Evolutionary conservation across 2,329 filamentous ascomycete species (phyloP).

Genomic region (Trichoderma gracile): DNA sequence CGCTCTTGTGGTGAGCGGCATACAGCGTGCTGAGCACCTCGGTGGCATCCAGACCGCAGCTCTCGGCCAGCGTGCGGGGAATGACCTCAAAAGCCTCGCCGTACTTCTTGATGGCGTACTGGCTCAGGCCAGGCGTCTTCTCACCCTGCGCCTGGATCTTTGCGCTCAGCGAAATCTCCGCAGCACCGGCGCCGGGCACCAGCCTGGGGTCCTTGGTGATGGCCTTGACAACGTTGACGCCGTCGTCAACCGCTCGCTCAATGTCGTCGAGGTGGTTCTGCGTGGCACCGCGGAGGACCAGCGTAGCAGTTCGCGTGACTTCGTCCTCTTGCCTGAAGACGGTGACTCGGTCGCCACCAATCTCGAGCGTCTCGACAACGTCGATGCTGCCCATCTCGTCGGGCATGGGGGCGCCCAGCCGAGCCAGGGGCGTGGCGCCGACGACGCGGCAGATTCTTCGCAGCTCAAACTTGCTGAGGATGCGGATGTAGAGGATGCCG

Average conservation of each 20-base stretch:
- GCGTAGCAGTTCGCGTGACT: conserved; percentile 85
- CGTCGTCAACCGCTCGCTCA: conserved; percentile 95
- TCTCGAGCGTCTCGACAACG: conserved; percentile 94
- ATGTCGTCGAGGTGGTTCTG: conserved; percentile 98
- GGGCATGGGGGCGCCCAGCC: conserved; percentile 97
- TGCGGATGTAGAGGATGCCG: conserved; percentile 93
- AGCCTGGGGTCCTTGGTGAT: conserved; percentile 91
- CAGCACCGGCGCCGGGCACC: conserved; percentile 90
- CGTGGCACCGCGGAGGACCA: conserved; percentile 91
- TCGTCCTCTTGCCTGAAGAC: conserved; percentile 97
- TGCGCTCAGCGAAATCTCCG: conserved; percentile 91
- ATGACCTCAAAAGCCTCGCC: conserved; percentile 98
- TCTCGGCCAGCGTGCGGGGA: conserved; percentile 90
- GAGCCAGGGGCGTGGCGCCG: conserved; percentile 91
- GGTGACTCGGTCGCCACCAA: conserved; percentile 95
- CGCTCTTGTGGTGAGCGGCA: conserved; percentile 85
- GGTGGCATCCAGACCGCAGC: conserved; percentile 93
- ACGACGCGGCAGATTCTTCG: conserved; percentile 93
- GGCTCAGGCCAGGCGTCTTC: conserved; percentile 86
- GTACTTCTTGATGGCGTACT: conserved; percentile 97
- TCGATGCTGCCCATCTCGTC: conserved; percentile 97
- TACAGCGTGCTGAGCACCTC: conserved; percentile 91
- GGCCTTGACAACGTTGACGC: conserved; percentile 97
- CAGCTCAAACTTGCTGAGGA: conserved; percentile 97
- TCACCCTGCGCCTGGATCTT: conserved; percentile 88